phyloP scores from a whole-genome alignment of 2,329 filamentous ascomycete species.

The Spiromastix sp. region DNA sequence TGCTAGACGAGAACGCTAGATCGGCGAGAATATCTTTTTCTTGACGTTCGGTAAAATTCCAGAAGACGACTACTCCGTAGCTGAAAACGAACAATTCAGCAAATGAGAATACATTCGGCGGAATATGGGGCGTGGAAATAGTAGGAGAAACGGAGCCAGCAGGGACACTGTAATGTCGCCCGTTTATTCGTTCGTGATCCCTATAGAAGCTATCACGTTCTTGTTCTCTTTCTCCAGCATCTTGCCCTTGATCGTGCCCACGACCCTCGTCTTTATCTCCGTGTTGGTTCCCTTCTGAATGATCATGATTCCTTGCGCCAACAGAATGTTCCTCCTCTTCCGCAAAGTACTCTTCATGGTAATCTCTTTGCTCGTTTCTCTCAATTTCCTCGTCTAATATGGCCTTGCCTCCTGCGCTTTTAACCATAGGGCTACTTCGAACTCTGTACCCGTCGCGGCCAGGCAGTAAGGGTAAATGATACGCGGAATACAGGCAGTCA shows the following conservation, averaged over 20 bases:
- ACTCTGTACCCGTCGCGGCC: conserved; percentile 80
- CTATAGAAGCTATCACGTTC: conserved; percentile 20
- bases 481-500: conserved; percentile 92
- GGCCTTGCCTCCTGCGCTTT: conserved; percentile 86
- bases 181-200: conserved; percentile 15
- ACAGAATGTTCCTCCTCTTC: conserved; percentile 43
- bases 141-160: neutral
- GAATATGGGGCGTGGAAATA: conserved; percentile 30
- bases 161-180: conserved; percentile 8
- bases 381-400: conserved; percentile 93
- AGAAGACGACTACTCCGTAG: conserved; percentile 95
- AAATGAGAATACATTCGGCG: conserved; percentile 64
- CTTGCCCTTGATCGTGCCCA: conserved; percentile 4
- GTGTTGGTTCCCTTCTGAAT: conserved; percentile 17
- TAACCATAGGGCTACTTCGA: conserved; percentile 80
- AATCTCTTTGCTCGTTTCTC: conserved; percentile 76
- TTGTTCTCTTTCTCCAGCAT: conserved; percentile 7
- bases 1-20: conserved; percentile 58
- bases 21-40: conserved; percentile 96
- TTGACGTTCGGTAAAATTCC: conserved; percentile 94
- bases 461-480: conserved; percentile 79
- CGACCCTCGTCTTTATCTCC: neutral
- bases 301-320: conserved; percentile 26
- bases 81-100: conserved; percentile 96
- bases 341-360: conserved; percentile 83